phyloP scores from a whole-genome alignment of 768 basidiomycete species.

The Ephemerocybe angulata region DNA sequence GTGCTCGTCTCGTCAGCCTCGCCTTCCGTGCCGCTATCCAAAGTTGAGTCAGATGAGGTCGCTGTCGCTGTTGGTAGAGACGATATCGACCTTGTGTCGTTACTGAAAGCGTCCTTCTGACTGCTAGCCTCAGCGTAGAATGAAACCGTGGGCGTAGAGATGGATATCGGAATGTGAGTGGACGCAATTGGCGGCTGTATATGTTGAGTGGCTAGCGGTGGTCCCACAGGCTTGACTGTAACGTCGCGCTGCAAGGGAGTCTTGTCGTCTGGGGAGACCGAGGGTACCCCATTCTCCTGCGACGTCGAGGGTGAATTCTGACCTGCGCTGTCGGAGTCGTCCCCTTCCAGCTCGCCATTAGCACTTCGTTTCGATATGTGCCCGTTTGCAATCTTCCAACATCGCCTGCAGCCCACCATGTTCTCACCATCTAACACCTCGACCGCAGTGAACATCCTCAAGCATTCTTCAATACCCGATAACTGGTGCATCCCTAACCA shows the following conservation, averaged over 20 bases:
- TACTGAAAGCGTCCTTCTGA: slow-evolving; percentile 1
- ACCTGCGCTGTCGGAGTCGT: slow-evolving; percentile 20
- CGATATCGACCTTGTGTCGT: slow-evolving; percentile 32
- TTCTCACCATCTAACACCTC: slow-evolving; percentile 93
- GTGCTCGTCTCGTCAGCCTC: too few species aligned
- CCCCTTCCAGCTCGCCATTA: slow-evolving; percentile 27
- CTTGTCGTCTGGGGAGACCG: not conserved
- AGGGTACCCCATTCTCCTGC: not conserved
- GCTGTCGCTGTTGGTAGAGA: slow-evolving; percentile 34
- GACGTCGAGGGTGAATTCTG: slow-evolving; percentile 2
- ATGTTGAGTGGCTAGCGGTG: not conserved
- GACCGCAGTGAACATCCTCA: slow-evolving; percentile 88
- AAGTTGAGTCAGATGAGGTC: slow-evolving; percentile 19
- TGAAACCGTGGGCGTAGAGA: slow-evolving; percentile 38
- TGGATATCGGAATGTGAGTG: slow-evolving; percentile 33
- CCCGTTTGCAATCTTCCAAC: slow-evolving; percentile 85
- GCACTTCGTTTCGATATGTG: not conserved
- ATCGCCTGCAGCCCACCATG: slow-evolving; percentile 87
- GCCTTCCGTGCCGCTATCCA: too few species aligned
- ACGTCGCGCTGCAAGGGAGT: not conserved
- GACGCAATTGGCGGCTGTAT: not conserved
- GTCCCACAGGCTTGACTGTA: not conserved
- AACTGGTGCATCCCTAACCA: slow-evolving; percentile 45
- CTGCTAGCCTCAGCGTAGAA: slow-evolving; percentile 27
- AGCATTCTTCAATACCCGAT: slow-evolving; percentile 70